phyloP scores from a whole-genome alignment of 495 filamentous ascomycete genomes.

The Cryomyces minteri region DNA sequence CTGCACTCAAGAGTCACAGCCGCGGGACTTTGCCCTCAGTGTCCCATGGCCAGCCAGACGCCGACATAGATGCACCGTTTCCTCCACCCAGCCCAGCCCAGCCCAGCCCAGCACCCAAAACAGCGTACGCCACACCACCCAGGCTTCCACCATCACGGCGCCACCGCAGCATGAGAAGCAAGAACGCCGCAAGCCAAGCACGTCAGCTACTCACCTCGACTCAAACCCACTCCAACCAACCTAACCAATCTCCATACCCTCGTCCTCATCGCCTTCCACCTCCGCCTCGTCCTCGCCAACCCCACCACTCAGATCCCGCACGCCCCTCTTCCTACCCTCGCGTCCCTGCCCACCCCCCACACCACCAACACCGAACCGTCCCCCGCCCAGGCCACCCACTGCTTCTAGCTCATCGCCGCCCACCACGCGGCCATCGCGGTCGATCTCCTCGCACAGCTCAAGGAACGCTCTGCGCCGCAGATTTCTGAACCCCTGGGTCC shows the following conservation, averaged over 20 bases:
- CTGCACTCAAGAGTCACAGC: no score
- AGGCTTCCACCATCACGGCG: no score
- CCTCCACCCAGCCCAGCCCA: no score
- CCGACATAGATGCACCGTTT: no score
- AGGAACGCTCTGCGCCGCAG: slow-evolving; percentile 61
- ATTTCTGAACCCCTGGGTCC: slow-evolving; percentile 69
- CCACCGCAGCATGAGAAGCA: no score
- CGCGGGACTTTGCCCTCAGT: no score
- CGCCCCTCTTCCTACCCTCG: neutral
- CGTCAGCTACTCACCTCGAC: no score
- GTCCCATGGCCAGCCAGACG: no score
- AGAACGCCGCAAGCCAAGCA: no score
- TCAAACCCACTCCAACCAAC: neutral
- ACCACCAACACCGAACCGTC: slow-evolving; percentile 27
- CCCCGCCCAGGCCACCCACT: slow-evolving; percentile 46
- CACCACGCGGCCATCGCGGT: slow-evolving; percentile 74
- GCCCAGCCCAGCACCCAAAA: no score
- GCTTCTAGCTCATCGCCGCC: slow-evolving; percentile 71
- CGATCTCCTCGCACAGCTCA: slow-evolving; percentile 83
- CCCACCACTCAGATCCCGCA: neutral
- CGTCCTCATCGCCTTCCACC: neutral
- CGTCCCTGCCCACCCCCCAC: neutral
- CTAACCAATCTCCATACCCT: neutral
- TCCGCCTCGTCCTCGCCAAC: neutral
- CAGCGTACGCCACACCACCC: no score